phyloP scores from a whole-genome alignment of 164 flowering plant species.

The Macadamia tetraphylla region DNA sequence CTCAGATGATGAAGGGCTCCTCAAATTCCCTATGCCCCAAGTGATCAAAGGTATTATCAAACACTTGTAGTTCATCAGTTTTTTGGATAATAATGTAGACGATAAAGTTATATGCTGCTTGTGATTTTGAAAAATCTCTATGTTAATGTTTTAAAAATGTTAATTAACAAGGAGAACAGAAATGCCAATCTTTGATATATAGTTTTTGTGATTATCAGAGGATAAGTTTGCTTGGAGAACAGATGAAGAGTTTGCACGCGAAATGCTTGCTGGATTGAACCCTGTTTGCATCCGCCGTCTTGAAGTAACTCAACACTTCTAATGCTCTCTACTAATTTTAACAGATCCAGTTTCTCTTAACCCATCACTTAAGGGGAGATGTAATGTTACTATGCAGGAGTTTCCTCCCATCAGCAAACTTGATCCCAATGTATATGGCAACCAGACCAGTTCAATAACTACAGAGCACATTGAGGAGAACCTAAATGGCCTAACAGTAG shows the following conservation, averaged over 20 bases:
- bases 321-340: not conserved
- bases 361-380: not conserved
- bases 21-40: constrained; percentile 75
- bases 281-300: constrained; percentile 70
- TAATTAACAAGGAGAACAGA: not conserved
- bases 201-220: constrained; percentile 24
- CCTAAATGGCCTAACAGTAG: constrained; percentile 58
- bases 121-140: not conserved
- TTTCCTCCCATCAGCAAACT: constrained; percentile 83
- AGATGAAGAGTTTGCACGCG: constrained; percentile 85
- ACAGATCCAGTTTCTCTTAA: too few species aligned
- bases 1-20: constrained; percentile 54
- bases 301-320: constrained; percentile 32
- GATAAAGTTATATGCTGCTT: not conserved
- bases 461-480: constrained; percentile 46
- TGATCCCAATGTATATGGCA: constrained; percentile 54
- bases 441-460: constrained; percentile 56
- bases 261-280: constrained; percentile 94
- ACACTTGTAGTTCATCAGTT: too few species aligned
- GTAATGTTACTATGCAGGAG: constrained; percentile 34
- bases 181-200: not conserved
- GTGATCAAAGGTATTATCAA: constrained; percentile 39
- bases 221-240: constrained; percentile 83
- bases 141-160: not conserved
- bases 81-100: too few species aligned